Evolutionary conservation across 768 basidiomycete genomes (phyloP).

Genomic region (Tylopilus rubrobrunneus): DNA sequence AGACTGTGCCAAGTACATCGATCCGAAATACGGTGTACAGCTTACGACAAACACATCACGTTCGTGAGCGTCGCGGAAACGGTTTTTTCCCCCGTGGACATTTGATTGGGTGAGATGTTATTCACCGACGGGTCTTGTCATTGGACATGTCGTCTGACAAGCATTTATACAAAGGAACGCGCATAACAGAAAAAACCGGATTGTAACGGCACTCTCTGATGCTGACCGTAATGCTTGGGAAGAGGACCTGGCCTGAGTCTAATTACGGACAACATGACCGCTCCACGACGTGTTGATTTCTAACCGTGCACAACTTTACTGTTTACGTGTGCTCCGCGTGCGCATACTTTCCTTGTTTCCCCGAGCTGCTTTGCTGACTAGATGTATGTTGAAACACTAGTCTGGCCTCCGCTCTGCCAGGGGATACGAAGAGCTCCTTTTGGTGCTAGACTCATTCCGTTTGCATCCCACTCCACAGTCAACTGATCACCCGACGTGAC

Average conservation of each 20-base stretch:
- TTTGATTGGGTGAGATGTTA: too few species aligned
- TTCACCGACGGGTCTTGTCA: not conserved
- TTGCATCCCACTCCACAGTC: too few species aligned
- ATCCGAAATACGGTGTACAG: not conserved
- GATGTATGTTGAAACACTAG: too few species aligned
- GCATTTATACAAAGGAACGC: not conserved
- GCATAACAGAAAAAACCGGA: not conserved
- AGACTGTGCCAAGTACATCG: not conserved
- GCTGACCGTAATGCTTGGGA: not conserved
- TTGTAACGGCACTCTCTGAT: not conserved
- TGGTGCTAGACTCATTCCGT: not conserved
- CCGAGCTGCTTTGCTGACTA: too few species aligned
- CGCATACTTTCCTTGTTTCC: too few species aligned
- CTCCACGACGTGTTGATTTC: too few species aligned
- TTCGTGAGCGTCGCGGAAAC: not conserved
- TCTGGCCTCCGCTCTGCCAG: too few species aligned
- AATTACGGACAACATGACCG: not conserved
- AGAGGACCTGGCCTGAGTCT: not conserved
- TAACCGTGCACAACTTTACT: too few species aligned
- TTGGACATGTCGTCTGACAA: not conserved
- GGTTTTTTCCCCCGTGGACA: not conserved
- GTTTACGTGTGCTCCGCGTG: too few species aligned
- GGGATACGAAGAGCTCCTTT: not conserved
- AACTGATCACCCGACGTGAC: too few species aligned
- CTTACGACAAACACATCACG: not conserved